Evolutionary conservation across 179 eudicot genomes (phyloP).

Genomic region (Sideroxylon spinosum): DNA sequence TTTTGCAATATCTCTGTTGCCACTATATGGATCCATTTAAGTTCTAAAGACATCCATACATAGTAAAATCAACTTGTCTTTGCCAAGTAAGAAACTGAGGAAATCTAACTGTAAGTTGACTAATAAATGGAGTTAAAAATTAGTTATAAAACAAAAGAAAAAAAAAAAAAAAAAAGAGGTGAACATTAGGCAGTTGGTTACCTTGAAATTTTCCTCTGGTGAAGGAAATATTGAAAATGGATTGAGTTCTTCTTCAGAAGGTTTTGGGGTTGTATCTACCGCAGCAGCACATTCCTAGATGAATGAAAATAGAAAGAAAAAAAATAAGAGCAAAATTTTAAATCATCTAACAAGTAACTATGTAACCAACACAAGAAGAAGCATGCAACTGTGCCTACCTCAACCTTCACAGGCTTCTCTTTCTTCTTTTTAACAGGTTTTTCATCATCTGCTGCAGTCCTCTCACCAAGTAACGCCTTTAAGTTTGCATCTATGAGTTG

Average conservation of each 20-base stretch:
- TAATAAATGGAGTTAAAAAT: not conserved
- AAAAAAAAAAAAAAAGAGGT: not conserved
- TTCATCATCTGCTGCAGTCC: constrained; percentile 91
- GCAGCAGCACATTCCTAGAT: constrained; percentile 44
- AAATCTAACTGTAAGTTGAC: not conserved
- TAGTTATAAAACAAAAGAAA: not conserved
- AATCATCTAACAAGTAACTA: not conserved
- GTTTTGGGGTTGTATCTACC: constrained; percentile 43
- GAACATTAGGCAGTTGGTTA: constrained; percentile 14
- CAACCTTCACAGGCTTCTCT: constrained; percentile 82
- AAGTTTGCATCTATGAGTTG: constrained; percentile 66
- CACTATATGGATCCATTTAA: not conserved
- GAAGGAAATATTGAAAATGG: constrained; percentile 82
- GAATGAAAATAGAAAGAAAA: not conserved
- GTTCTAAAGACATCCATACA: not conserved
- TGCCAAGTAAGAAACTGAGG: not conserved
- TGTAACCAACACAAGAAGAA: constrained; percentile 5
- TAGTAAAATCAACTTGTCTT: not conserved
- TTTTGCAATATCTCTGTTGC: not conserved
- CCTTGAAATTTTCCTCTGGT: constrained; percentile 87
- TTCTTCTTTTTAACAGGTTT: constrained; percentile 84
- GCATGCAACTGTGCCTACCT: constrained; percentile 38
- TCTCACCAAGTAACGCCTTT: constrained; percentile 65
- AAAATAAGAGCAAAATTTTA: not conserved
- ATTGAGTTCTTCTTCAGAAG: constrained; percentile 83